phyloP scores from a whole-genome alignment of 176 grass and related monocot species.

The Leersia perrieri region DNA sequence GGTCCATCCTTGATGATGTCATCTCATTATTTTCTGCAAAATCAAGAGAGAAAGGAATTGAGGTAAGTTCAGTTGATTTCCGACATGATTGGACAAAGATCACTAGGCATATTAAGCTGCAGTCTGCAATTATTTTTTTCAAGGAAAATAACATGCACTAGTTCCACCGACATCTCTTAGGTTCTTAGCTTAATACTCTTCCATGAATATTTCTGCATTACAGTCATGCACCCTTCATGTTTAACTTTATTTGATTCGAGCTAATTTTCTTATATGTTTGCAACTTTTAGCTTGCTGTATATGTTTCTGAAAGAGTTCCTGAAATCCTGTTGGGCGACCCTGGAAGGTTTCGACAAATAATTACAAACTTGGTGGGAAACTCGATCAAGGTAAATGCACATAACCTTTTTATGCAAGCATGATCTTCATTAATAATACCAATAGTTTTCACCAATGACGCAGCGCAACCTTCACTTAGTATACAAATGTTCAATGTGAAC shows the following conservation, averaged over 20 bases:
- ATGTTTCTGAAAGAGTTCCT: slow-evolving; percentile 94
- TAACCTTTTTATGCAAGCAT: slow-evolving; percentile 7
- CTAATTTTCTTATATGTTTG: slow-evolving; percentile 29
- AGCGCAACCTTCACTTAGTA: not conserved
- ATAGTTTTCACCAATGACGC: not conserved
- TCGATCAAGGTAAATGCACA: slow-evolving; percentile 75
- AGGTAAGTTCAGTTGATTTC: slow-evolving; percentile 48
- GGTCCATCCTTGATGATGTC: slow-evolving; percentile 87
- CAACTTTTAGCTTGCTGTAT: slow-evolving; percentile 80
- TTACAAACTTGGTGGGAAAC: slow-evolving; percentile 95
- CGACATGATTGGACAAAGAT: not conserved
- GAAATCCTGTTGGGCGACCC: slow-evolving; percentile 90
- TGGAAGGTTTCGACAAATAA: slow-evolving; percentile 95
- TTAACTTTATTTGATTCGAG: slow-evolving; percentile 29
- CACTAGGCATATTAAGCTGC: not conserved
- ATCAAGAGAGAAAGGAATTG: slow-evolving; percentile 80
- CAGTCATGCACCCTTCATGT: slow-evolving; percentile 16
- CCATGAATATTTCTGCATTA: slow-evolving; percentile 12
- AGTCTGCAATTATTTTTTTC: slow-evolving; percentile 25
- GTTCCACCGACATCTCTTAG: not conserved
- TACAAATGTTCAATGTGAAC: slow-evolving; percentile 12
- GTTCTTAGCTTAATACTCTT: not conserved
- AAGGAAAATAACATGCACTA: slow-evolving; percentile 18
- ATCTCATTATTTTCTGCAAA: slow-evolving; percentile 80
- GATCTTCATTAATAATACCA: not conserved